phyloP scores from a whole-genome alignment of 306 rosid species.

The Rosa persica region DNA sequence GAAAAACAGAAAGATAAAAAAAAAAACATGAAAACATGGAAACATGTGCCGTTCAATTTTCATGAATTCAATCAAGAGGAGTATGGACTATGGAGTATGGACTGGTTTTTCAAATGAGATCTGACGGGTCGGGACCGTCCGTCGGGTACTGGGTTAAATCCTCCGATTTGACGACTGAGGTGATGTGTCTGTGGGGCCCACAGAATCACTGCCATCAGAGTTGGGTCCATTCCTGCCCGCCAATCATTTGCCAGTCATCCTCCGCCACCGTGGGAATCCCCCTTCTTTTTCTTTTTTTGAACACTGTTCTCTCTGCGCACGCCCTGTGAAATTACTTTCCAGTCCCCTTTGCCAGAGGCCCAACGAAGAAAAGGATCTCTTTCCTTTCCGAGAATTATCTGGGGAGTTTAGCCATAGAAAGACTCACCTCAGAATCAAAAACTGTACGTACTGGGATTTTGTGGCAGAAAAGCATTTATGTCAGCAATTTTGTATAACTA shows the following conservation, averaged over 20 bases:
- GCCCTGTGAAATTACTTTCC: not conserved
- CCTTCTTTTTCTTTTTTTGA: not conserved
- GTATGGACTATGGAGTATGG: not conserved
- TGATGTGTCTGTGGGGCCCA: conserved; percentile 14
- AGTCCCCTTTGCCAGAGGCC: not conserved
- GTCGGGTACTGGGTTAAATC: not conserved
- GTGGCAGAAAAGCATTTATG: not conserved
- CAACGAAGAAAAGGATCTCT: not conserved
- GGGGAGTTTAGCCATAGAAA: not conserved
- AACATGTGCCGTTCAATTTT: not conserved
- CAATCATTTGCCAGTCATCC: conserved; percentile 40
- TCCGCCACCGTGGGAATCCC: not conserved
- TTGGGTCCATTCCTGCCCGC: conserved; percentile 13
- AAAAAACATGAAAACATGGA: not conserved
- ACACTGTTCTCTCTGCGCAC: not conserved
- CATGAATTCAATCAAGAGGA: not conserved
- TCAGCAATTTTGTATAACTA: not conserved
- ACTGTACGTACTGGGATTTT: not conserved
- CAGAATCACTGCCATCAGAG: conserved; percentile 18
- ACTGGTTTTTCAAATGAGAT: not conserved
- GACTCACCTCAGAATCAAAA: not conserved
- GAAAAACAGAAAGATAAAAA: not conserved
- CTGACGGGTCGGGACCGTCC: conserved; percentile 7
- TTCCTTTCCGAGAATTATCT: not conserved
- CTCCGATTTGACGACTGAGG: conserved; percentile 28